These are phyloP conservation scores for Pichia californica DNA, from an alignment of 805 yeast species.

Conservation along the genomic window DNA sequence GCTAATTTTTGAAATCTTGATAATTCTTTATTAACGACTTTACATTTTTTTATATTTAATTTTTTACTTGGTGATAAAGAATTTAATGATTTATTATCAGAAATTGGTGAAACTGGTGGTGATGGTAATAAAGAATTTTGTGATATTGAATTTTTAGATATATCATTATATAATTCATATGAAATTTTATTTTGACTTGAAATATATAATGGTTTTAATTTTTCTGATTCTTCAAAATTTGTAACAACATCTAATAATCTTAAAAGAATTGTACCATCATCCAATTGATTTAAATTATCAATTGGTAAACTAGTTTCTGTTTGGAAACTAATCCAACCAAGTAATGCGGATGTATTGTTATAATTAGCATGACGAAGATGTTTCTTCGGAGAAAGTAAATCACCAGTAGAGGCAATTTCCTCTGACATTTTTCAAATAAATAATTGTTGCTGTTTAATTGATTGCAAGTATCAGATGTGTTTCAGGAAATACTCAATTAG, in stretches of 20 bases:
- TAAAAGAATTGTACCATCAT: slow-evolving; percentile 2
- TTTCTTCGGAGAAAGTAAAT: neutral
- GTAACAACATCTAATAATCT: neutral
- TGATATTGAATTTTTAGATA: neutral
- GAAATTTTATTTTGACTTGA: no score
- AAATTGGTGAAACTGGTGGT: neutral
- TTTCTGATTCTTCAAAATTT: neutral
- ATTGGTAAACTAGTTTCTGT: neutral
- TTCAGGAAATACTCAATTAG: neutral
- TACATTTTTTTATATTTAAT: neutral
- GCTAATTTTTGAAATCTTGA: slow-evolving; percentile 7
- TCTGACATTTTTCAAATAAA: neutral
- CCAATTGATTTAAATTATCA: neutral
- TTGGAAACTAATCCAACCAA: slow-evolving; percentile 1
- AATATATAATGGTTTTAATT: neutral
- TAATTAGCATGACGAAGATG: neutral
- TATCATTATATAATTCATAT: neutral
- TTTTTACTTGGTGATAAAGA: no score
- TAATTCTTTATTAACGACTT: neutral
- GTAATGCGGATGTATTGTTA: neutral
- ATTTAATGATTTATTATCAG: neutral
- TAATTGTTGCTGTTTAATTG: no score
- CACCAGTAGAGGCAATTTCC: neutral
- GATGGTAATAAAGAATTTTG: neutral
- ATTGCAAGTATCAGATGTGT: neutral